Evolutionary conservation across 2,329 filamentous ascomycete species (phyloP).

Genomic region (Byssoonygena ceratinophila): DNA sequence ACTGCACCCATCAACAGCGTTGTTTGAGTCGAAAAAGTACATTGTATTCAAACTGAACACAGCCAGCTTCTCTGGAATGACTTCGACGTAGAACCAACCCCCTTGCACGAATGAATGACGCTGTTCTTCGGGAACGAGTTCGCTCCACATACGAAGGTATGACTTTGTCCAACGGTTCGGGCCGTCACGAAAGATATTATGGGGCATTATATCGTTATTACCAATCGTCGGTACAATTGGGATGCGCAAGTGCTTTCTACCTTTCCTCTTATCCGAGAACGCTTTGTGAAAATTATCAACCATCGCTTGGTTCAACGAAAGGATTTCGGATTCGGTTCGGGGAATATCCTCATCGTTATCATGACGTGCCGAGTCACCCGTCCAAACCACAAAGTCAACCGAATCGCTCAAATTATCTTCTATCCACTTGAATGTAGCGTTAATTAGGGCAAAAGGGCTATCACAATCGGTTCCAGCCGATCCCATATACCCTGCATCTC

Average conservation of each 20-base stretch:
- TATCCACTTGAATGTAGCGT: conserved; percentile 88
- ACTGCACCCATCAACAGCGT: conserved; percentile 82
- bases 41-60: conserved; percentile 93
- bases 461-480: conserved; percentile 84
- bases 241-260: conserved; percentile 47
- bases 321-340: conserved; percentile 63
- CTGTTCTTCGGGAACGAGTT: conserved; percentile 86
- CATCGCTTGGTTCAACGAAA: conserved; percentile 63
- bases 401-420: conserved; percentile 62
- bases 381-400: conserved; percentile 88
- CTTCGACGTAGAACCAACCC: conserved; percentile 90
- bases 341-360: conserved; percentile 76
- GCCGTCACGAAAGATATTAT: conserved; percentile 80
- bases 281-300: conserved; percentile 65
- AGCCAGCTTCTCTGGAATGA: conserved; percentile 72
- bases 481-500: conserved; percentile 69
- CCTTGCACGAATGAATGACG: conserved; percentile 82
- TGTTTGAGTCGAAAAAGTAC: conserved; percentile 91
- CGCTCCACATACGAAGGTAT: conserved; percentile 68
- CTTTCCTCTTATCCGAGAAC: conserved; percentile 39
- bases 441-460: conserved; percentile 64
- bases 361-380: conserved; percentile 78
- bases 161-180: conserved; percentile 76
- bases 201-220: conserved; percentile 95
- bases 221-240: conserved; percentile 85